Evolutionary conservation across 75 land plant species (phyloP).

Genomic region (Picea sitchensis): DNA sequence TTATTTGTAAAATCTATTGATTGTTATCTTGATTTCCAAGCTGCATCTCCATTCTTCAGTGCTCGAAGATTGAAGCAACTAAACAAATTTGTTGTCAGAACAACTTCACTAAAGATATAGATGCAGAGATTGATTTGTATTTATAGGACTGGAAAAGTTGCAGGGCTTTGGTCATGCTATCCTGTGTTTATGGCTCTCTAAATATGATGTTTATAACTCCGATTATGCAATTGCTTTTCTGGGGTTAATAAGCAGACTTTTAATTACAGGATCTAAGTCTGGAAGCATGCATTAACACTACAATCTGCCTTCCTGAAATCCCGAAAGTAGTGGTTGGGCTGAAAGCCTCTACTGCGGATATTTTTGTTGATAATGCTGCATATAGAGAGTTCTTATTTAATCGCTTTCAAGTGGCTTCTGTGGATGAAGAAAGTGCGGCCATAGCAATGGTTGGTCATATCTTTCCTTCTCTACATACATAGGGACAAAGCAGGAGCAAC

Average conservation of each 20-base stretch:
- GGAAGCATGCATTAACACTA: slow-evolving; percentile 3
- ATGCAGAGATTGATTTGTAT: neutral
- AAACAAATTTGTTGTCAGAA: neutral
- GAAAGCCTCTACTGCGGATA: slow-evolving; percentile 21
- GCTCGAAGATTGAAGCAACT: neutral
- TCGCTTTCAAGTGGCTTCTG: slow-evolving; percentile 19
- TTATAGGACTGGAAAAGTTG: slow-evolving; percentile 28
- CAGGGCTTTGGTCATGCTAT: slow-evolving; percentile 35
- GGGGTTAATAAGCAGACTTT: slow-evolving; percentile 41
- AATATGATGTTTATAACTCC: slow-evolving; percentile 41
- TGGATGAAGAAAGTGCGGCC: slow-evolving; percentile 37
- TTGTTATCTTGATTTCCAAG: neutral
- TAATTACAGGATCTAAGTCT: slow-evolving; percentile 6
- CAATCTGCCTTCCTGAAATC: slow-evolving; percentile 14
- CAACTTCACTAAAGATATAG: neutral
- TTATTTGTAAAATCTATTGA: neutral
- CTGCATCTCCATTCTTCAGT: neutral
- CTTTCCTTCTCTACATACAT: neutral
- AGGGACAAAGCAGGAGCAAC: neutral
- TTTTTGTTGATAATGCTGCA: slow-evolving; percentile 38
- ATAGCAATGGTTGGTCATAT: slow-evolving; percentile 15
- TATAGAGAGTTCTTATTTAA: slow-evolving; percentile 22
- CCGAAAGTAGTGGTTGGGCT: slow-evolving; percentile 24
- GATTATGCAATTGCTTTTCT: slow-evolving; percentile 52
- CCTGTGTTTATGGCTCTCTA: slow-evolving; percentile 42